phyloP scores from a whole-genome alignment of 768 basidiomycete species.

The Leccinum broughii region DNA sequence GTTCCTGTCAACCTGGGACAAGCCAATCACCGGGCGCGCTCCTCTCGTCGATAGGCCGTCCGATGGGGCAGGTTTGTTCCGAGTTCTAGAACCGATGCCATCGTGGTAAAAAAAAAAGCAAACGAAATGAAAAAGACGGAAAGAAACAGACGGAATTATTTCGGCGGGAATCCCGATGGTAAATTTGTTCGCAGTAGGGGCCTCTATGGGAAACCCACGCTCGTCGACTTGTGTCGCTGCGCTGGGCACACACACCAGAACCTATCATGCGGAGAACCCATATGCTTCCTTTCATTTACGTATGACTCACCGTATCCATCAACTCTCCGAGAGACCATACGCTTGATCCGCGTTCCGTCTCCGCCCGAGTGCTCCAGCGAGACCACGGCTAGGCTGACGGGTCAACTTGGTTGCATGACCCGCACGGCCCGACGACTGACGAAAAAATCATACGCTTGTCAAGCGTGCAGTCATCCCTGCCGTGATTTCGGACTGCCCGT shows the following conservation, averaged over 20 bases:
- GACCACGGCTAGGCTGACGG: slow-evolving; percentile 17
- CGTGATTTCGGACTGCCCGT: slow-evolving; percentile 16
- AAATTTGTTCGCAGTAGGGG: neutral
- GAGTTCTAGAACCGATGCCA: slow-evolving; percentile 11
- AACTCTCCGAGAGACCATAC: slow-evolving; percentile 1
- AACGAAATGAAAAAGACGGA: neutral
- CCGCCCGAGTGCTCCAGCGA: slow-evolving; percentile 11
- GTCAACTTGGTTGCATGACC: neutral
- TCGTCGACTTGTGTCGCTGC: neutral
- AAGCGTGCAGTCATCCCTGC: neutral
- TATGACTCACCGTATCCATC: slow-evolving; percentile 19
- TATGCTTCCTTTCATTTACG: slow-evolving; percentile 7
- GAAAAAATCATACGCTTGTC: slow-evolving; percentile 3
- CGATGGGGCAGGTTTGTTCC: neutral
- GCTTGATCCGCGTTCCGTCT: slow-evolving; percentile 15
- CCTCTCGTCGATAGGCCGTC: neutral
- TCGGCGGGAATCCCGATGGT: slow-evolving; percentile 1
- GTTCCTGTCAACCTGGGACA: slow-evolving; percentile 10
- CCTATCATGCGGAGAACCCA: neutral
- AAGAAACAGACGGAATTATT: neutral
- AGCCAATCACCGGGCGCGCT: neutral
- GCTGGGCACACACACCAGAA: neutral
- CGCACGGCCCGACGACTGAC: neutral
- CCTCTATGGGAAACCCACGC: slow-evolving; percentile 6
- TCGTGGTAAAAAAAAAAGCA: slow-evolving; percentile 10